Evolutionary conservation across 2,329 filamentous ascomycete genomes (phyloP), one percentile per base, ranked within the genome.

Genomic region (Lithohypha guttulata): DNA sequence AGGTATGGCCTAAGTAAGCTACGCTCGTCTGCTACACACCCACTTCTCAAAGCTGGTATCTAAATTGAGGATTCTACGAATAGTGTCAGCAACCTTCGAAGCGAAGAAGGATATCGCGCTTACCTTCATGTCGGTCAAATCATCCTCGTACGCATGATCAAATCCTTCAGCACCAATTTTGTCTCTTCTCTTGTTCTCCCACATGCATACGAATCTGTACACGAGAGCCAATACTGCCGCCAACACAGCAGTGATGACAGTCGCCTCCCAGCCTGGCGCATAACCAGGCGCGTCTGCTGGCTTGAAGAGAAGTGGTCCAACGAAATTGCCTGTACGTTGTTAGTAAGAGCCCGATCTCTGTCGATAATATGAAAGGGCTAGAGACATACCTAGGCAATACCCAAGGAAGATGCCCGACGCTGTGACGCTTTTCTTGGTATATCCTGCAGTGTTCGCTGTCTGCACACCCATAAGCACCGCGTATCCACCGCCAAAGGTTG

Each of bases 71-170:
- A 17, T 35, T 35, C 21, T 32, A 18, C 29, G n/a, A 32, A 13
- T 10, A 23, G 17, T 5, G 14, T 28, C 22, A 37, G 26, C 34
- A 37, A 37, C n/a, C n/a, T n/a, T n/a, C n/a, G n/a, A n/a, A n/a
- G n/a, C n/a, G n/a, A n/a, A n/a, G 27, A 7, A 18, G 8, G 29
- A 32, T 32, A 32, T n/a, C n/a, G n/a, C n/a, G n/a, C 29, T 20
- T 38, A 42, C 42, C 42, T 39, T 62, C 34, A 49, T 60, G 47
- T 71, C 67, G 4, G 67, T 71, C 28, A 69, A 54, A 44, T 70
- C 67, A 50, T 72, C 68, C 35, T 71, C 65, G 41, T 68, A 71
- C 0, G 68, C 68, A 49, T 71, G 61, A 31, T 71, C 69, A 32
- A 63, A 72, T 1, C 59, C 66, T 51, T 72, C 68, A 7, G 56